These are phyloP conservation scores for Perkinsus chesapeaki DNA, from an alignment of 169 alveolate genomes.

Conservation along the genomic window DNA sequence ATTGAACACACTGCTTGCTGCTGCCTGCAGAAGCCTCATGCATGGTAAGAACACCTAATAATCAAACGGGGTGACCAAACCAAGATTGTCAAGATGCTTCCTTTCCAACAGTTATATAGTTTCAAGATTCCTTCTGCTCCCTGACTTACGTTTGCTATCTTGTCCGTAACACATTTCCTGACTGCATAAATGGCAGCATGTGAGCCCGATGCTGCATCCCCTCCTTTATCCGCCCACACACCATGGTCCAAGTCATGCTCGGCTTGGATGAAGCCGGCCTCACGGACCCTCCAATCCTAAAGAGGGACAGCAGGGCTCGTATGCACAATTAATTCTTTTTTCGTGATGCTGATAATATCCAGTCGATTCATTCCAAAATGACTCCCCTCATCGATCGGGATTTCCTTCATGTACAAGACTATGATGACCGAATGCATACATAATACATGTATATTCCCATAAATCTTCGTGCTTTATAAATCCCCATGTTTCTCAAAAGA, in stretches of 20 bases:
- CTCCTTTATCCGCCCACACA: not conserved
- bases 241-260: not conserved
- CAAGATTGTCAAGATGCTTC: not conserved
- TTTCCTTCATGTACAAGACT: too few species aligned
- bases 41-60: not conserved
- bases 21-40: not conserved
- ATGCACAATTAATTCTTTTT: too few species aligned
- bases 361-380: too few species aligned
- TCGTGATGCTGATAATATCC: too few species aligned
- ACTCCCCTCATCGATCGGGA: too few species aligned
- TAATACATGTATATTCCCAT: too few species aligned
- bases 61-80: not conserved
- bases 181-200: not conserved
- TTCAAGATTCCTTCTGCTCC: too few species aligned
- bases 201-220: not conserved
- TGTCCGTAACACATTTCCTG: not conserved
- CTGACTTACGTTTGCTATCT: not conserved
- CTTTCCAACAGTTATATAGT: too few species aligned
- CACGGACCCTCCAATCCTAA: not conserved
- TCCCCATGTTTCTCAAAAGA: too few species aligned
- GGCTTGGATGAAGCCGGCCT: not conserved
- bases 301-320: too few species aligned
- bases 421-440: too few species aligned
- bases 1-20: not conserved
- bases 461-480: too few species aligned